Evolutionary conservation across 2,329 filamentous ascomycete genomes (phyloP).

Genomic region (Verticillium isaacii): DNA sequence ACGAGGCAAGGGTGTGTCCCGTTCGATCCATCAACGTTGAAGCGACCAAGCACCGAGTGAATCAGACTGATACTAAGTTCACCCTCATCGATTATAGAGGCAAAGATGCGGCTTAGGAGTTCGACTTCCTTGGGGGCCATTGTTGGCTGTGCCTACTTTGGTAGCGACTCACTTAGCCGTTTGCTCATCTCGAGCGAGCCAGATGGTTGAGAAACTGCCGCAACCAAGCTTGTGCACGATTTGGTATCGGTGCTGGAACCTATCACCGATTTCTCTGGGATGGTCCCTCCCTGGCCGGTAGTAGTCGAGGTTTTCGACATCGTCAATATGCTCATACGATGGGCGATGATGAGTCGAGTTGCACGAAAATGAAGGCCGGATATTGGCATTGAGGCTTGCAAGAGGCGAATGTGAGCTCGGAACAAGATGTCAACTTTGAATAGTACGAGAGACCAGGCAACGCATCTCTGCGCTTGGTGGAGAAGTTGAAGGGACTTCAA

Average conservation of each 20-base stretch:
- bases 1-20: constrained; percentile 22
- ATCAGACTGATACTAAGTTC: constrained; percentile 7
- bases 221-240: constrained; percentile 24
- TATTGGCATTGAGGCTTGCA: neutral
- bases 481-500: neutral
- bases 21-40: constrained; percentile 20
- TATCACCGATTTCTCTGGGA: constrained; percentile 30
- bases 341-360: neutral
- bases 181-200: constrained; percentile 25
- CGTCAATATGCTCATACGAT: constrained; percentile 14
- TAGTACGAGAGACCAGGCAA: neutral
- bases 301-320: constrained; percentile 17
- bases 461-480: neutral
- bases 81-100: neutral
- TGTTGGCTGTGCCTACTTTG: constrained; percentile 24
- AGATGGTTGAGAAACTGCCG: constrained; percentile 25
- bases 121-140: constrained; percentile 14
- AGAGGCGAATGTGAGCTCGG: neutral
- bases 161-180: constrained; percentile 23
- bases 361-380: neutral
- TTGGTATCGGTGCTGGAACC: constrained; percentile 21
- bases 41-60: constrained; percentile 17
- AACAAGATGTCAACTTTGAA: neutral
- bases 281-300: constrained; percentile 32
- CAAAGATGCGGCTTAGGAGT: constrained; percentile 15